Base-by-base conservation (phyloP, 441 rosid species). In the Sinapis alba region DNA sequence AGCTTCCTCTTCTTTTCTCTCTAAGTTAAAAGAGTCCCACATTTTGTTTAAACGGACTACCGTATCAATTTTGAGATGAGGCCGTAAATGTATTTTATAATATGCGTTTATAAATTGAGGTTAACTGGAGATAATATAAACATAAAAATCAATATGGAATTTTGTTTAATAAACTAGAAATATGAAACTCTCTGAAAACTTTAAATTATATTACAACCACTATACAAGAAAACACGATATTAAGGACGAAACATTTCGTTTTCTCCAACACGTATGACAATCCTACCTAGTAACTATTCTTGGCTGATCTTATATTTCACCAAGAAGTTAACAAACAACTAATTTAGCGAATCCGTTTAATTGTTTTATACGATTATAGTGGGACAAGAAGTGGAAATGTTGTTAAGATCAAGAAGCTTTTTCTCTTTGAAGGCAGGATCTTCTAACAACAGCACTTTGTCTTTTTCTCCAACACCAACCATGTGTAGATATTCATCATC, bases 401-500 rank as follows among this genome's bases (percentile, higher is more conserved):
- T 77, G 76, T 71, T 59, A 65, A 8, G 76, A 65, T 71, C 67
- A 75, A 77, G 90, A 68, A 92, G 90, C 79, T 87, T 94, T 88
- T 67, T 84, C 70, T 89, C 97, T 75, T 83, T 90, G 78, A 85
- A 88, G 3, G 94, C 92, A 19, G 98, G 99, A 86, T 92, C 93
- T 80, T 95, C 84, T 64, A 95, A 72, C 79, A 95, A 58, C 28
- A 95, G 73, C 38, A 95, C 86, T 68, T 92, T 92, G 84, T 92
- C 91, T 74, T 87, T 88, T 81, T 93, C 98, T 64, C 84, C 82
- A 65, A 95, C 92, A 8, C 99, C 99, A 41, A 90, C 91, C 96
- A 95, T 93, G 93, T 93, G 98, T 71, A 95, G 65, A 74, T 77
- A 86, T 64, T 93, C 99, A 34, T 67, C 27, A 65, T 90, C 88